Base-by-base conservation (phyloP, 208 protist genomes). In the Herpetomonas tarakana region DNA sequence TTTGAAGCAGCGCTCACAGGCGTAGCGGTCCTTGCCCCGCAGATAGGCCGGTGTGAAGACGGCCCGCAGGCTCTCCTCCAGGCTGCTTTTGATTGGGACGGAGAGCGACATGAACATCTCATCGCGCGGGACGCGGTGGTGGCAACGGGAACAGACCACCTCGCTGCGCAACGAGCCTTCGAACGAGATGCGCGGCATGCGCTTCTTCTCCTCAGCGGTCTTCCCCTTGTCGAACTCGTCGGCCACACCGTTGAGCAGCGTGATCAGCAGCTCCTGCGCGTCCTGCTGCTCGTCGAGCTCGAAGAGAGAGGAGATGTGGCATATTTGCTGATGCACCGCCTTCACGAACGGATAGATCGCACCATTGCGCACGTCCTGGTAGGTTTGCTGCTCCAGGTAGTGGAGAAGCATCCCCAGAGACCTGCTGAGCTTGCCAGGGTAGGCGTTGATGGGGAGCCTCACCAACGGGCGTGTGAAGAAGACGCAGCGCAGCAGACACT, bases 91-190 rank as follows among this genome's bases (percentile, higher is more conserved):
- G 29, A 91, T 74, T 12, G 88, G 88, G 46, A 95, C 70, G 27
- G 83, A 91, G 41, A 95, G 74, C 11, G 83, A 75, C 83, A 92
- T 92, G 58, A 95, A 95, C 74, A 84, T 88, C 63, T 95, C 88
- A 21, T 87, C 60, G 29, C 83, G 74, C 52, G 66, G 56, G 21
- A 77, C 69, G 11, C 52, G 51, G 25, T 68, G 68, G 30, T 72
- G 44, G 68, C 88, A 95, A 55, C 52, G 28, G 3, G 35, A 58
- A 55, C 88, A 95, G 19, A 62, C 67, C 51, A 92, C 85, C 62
- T 84, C 69, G 19, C 74, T 89, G 4, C 74, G 53, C 28, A 91
- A 31, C 44, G 58, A 67, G 19, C 88, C 83, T 47, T 95, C 83
- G 69, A 91, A 95, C 50, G 78, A 81, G 35, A 95, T 51, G 11